Base-by-base conservation (phyloP, 2,329 filamentous ascomycete genomes). In the Talaromyces sp. region DNA sequence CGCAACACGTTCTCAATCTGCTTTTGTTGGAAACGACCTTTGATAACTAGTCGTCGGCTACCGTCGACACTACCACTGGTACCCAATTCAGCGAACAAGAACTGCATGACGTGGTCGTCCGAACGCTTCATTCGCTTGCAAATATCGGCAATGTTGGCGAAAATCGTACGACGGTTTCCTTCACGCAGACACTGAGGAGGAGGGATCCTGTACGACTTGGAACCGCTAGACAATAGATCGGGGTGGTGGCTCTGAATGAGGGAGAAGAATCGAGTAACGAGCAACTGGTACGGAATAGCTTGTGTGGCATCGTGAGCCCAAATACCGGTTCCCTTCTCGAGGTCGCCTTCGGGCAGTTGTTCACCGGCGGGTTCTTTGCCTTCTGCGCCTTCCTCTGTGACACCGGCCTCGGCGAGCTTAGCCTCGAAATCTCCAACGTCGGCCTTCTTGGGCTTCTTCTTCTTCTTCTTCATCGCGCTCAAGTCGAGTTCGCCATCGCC, bases 141-240 rank as follows among this genome's bases (percentile, higher is more conserved):
- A 75, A 99, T 98, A 78, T 99, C 95, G 78, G 92, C 88, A 76
- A 99, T 95, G 84, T 99, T 99, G 84, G 94, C 95, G 76, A 99
- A 99, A 76, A 99, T 97, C 68, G 95, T 99, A 89, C 96, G 96
- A 88, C 97, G 96, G 89, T 99, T 99, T 79, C 95, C 95, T 93
- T 99, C 95, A 83, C 95, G 93, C 76, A 98, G 88, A 83, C 95
- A 98, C 84, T 99, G 95, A 60, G 95, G 95, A 62, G 95, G 95
- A 61, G 95, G 95, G 72, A 99, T 99, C 88, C 98, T 98, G 88
- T 98, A 99, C 81, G 91, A 96, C 86, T 93, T 95, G 75, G 89
- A 88, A 70, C 92, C 92, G 78, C 89, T 91, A 68, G 91, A 90
- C 69, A 94, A 90, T 75, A 98, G 90, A 78, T 99, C 95, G 73